Evolutionary conservation across 1,284 basidiomycete species (phyloP), one percentile per base, ranked within the genome.

Genomic region (Rhodotorula sp.): DNA sequence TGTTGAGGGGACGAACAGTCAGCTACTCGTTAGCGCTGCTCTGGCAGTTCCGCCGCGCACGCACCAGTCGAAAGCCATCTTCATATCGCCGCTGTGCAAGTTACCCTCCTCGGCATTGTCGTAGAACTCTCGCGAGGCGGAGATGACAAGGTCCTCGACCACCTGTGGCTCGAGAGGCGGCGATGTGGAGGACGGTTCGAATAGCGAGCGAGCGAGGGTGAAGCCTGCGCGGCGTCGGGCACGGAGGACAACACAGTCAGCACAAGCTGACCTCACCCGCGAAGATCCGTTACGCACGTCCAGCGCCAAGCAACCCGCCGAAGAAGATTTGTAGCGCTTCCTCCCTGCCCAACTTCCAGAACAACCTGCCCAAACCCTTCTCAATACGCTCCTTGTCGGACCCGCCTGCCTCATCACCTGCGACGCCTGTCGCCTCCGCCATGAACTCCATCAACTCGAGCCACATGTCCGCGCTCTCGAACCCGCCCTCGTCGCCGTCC

Each of bases 41-140:
- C 7, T 13, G 30, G 39, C 44, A 10, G 39, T 24, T 29, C n/a
- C 6, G 59, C 19, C 32, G 39, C n/a, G 27, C 48, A 55, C 47
- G 47, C 79, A 94, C 94, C 93, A 95, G 68, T 95, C 91, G 79
- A 94, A 94, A 1, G 94, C 94, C 51, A 92, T 83, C 80, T 92
- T 94, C 93, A 97, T 96, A 62, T 94, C 91, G 9, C 93, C 93
- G 58, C 87, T 86, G 75, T 92, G 90, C 77, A 92, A 89, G 77
- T 96, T 97, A 5, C 92, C 94, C 2, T 88, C 90, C 72, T 85
- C 88, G 7, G 94, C 90, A 75, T 95, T 95, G 79, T 96, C 92
- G 80, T 96, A 97, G 74, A 94, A 88, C 81, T 96, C 94, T 57
- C 86, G 85, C 11, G 91, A 93, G 55, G 87, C 88, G 8, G 86